Percentiles rank a stretch among this genome's conserved stretches.
phyloP scores from a whole-genome alignment of 2,329 filamentous ascomycete genomes.

The Diaporthe sp. region DNA sequence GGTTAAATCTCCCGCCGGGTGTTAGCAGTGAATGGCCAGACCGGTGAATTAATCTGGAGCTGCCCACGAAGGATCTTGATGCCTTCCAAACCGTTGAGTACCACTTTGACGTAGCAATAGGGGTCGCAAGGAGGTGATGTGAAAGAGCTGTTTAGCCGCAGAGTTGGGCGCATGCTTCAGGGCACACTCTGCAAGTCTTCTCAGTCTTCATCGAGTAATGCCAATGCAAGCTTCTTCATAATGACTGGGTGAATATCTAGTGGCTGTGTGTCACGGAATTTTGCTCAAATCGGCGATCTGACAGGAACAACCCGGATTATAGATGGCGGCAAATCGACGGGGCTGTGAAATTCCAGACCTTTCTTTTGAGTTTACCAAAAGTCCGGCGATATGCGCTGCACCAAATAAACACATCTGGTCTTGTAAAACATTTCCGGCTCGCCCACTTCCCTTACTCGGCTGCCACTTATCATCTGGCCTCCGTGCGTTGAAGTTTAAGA shows the following conservation, averaged over 20 bases:
- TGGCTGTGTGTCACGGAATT: not conserved
- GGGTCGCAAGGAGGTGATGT: not conserved
- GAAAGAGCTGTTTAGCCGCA: not conserved
- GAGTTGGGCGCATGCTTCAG: conserved; percentile 14
- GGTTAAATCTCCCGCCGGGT: not conserved
- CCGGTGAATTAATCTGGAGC: not conserved
- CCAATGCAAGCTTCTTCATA: not conserved
- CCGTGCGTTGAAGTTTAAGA: not conserved
- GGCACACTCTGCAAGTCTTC: not conserved
- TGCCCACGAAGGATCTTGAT: not conserved
- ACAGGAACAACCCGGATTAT: not conserved
- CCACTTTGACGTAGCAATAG: not conserved
- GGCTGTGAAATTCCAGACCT: not conserved
- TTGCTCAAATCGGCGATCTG: not conserved
- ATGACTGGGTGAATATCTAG: not conserved
- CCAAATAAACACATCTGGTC: not conserved
- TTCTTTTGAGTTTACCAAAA: conserved; percentile 7
- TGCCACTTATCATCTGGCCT: not conserved
- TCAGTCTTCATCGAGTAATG: not conserved
- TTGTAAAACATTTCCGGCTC: not conserved
- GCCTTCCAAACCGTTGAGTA: not conserved
- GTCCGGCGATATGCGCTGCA: not conserved
- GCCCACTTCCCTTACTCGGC: conserved; percentile 6
- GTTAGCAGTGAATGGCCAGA: not conserved
- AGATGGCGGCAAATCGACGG: not conserved